Evolutionary conservation across 2,329 filamentous ascomycete genomes (phyloP), one percentile per base, ranked within the genome.

Genomic region (Cladosporium velox): DNA sequence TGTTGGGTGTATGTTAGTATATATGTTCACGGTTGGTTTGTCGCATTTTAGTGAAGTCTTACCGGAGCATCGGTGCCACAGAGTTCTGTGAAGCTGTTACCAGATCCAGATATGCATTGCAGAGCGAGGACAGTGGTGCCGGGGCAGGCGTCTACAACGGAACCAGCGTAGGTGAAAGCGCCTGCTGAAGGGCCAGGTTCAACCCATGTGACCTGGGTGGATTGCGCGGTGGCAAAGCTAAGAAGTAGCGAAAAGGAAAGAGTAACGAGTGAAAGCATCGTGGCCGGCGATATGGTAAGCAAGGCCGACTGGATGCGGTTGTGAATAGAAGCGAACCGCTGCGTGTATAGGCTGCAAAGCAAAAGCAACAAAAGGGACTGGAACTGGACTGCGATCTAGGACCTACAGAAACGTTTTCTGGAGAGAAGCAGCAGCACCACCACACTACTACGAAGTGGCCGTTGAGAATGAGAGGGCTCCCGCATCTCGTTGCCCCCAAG

Each of bases 251-350:
- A 57, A 30, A 64, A 24, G 15, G 61, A 54, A 57, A 64, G 61
- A 30, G 61, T 57, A 64, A 57, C 61, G 61, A 64, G 61, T 55
- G 61, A 64, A 44, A 64, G 61, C 61, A 64, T 64, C 61, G 51
- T 64, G 51, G 51, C 57, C 57, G 28, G 38, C 61, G 47, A 62
- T 62, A 32, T 62, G 30, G 5, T 24, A 38, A 38, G 38, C 32
- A 47, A 57, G 59, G 59, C 59, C 59, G 59, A 52, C 11, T 38
- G 7, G 38, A 59, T 59, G 60, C 35, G 51, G 21, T 55, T 28
- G 41, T 38, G 30, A 47, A n/a, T 11, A 55, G 61, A 64, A 64
- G 35, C 35, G 61, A 64, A 64, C 21, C 18, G 35, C 35, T 30
- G 51, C 35, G 61, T 24, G 61, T 38, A 62, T 38, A 54, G 44